Evolutionary conservation across 192 early-diverging fungal species (phyloP).

Genomic region (Coemansia sp.): DNA sequence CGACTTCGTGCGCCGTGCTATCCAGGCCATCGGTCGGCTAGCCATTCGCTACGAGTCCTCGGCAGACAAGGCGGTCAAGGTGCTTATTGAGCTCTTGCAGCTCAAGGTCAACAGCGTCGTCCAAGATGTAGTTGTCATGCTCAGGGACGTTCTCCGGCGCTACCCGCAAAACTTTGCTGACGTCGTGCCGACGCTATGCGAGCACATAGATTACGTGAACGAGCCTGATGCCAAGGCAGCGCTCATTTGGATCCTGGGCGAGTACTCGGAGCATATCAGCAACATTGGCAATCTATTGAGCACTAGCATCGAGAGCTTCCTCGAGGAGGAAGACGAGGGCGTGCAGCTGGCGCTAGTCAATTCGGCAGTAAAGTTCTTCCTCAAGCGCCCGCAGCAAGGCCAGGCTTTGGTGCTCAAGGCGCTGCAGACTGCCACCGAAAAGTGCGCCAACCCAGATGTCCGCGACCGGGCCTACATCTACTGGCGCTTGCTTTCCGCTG

Average conservation of each 20-base stretch:
- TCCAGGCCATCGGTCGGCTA: slow-evolving; percentile 89
- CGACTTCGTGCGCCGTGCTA: slow-evolving; percentile 89
- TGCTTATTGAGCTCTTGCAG: slow-evolving; percentile 89
- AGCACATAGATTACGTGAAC: slow-evolving; percentile 85
- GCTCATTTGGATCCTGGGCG: slow-evolving; percentile 95
- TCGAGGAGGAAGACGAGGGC: slow-evolving; percentile 75
- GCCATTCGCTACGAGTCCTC: slow-evolving; percentile 90
- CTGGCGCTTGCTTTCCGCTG: slow-evolving; percentile 93
- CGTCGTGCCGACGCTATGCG: slow-evolving; percentile 84
- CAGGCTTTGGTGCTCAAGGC: slow-evolving; percentile 87
- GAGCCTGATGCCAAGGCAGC: slow-evolving; percentile 91
- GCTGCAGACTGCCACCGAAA: slow-evolving; percentile 85
- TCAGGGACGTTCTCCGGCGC: slow-evolving; percentile 95
- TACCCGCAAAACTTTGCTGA: slow-evolving; percentile 88
- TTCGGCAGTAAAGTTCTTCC: slow-evolving; percentile 90
- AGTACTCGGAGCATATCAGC: slow-evolving; percentile 88
- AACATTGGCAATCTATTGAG: slow-evolving; percentile 80
- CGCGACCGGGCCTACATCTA: slow-evolving; percentile 97
- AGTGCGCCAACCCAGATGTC: slow-evolving; percentile 92
- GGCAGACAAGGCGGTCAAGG: slow-evolving; percentile 81
- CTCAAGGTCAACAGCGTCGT: slow-evolving; percentile 89
- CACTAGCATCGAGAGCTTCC: slow-evolving; percentile 80
- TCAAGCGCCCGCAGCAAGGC: slow-evolving; percentile 83
- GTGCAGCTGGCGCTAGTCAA: slow-evolving; percentile 93
- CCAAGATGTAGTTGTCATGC: slow-evolving; percentile 88